phyloP scores from a whole-genome alignment of 768 basidiomycete species.

The Macrolepiota dolichaula region DNA sequence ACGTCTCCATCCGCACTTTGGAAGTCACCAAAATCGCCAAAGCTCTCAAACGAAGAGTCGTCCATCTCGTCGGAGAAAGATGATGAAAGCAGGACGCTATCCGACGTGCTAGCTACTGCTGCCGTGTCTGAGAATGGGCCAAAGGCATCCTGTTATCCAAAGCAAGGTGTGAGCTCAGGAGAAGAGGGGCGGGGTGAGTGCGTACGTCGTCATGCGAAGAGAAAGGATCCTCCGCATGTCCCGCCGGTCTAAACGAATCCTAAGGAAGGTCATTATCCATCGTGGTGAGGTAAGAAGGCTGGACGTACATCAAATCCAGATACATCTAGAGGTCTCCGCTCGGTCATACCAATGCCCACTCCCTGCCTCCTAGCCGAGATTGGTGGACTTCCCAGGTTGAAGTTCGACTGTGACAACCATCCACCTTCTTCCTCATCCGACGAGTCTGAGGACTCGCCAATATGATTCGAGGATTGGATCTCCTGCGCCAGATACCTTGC shows the following conservation, averaged over 20 bases:
- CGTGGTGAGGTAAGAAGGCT: neutral
- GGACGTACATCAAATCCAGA: conserved; percentile 54
- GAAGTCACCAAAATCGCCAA: conserved; percentile 83
- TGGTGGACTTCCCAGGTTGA: conserved; percentile 50
- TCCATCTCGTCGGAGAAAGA: conserved; percentile 59
- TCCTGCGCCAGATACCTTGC: conserved; percentile 76
- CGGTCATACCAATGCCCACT: conserved; percentile 16
- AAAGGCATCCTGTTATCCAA: conserved; percentile 50
- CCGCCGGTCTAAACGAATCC: conserved; percentile 50
- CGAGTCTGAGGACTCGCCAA: conserved; percentile 44
- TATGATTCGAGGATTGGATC: conserved; percentile 59
- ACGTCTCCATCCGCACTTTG: conserved; percentile 40
- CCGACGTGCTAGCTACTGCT: conserved; percentile 34
- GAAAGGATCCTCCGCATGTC: conserved; percentile 43
- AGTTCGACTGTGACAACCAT: conserved; percentile 79
- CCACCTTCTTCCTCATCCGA: conserved; percentile 56
- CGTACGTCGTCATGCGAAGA: conserved; percentile 49
- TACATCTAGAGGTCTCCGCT: conserved; percentile 41
- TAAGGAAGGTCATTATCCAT: conserved; percentile 19
- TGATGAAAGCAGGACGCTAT: conserved; percentile 53
- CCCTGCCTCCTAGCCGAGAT: conserved; percentile 38
- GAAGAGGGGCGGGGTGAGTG: neutral
- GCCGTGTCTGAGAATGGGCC: conserved; percentile 78
- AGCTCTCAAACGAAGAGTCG: conserved; percentile 65
- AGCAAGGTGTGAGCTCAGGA: neutral